These are phyloP conservation scores for Brassica carinata DNA, from an alignment of 345 rosid species.

Conservation along the genomic window DNA sequence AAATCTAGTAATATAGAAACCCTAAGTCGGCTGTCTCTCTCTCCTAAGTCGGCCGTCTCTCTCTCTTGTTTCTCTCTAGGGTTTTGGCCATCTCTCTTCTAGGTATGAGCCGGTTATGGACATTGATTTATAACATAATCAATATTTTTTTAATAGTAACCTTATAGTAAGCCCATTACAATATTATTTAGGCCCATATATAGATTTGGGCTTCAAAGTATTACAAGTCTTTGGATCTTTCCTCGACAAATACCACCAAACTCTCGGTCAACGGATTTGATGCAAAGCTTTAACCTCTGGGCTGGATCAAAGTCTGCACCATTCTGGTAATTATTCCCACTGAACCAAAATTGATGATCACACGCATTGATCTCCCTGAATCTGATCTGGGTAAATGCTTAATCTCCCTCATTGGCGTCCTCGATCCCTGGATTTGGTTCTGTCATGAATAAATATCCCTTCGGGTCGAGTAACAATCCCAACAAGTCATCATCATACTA, in stretches of 20 bases:
- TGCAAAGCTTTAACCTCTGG: neutral
- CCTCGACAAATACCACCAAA: neutral
- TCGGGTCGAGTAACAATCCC: conserved; percentile 45
- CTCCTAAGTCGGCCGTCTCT: too few species aligned
- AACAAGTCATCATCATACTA: conserved; percentile 63
- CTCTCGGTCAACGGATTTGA: conserved; percentile 21
- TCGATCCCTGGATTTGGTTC: conserved; percentile 34
- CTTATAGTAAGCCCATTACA: neutral
- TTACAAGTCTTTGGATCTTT: conserved; percentile 16
- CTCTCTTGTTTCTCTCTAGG: too few species aligned
- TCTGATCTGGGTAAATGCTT: conserved; percentile 52
- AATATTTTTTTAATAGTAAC: too few species aligned
- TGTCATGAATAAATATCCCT: conserved; percentile 68
- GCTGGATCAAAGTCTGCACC: conserved; percentile 24
- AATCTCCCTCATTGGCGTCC: conserved; percentile 28
- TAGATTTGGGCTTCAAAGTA: conserved; percentile 32
- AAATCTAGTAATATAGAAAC: too few species aligned
- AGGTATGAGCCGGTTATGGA: too few species aligned
- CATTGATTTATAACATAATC: too few species aligned
- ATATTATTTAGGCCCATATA: conserved; percentile 1
- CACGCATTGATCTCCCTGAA: conserved; percentile 7
- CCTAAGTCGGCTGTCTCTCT: too few species aligned
- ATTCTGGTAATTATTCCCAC: conserved; percentile 9
- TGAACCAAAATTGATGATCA: conserved; percentile 31
- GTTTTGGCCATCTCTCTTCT: too few species aligned